A percentile compares a stretch with the other conserved stretches of the same genome.
Evolutionary conservation across 208 protist species (phyloP).

Genomic region (Acanthamoeba culbertsoni): DNA sequence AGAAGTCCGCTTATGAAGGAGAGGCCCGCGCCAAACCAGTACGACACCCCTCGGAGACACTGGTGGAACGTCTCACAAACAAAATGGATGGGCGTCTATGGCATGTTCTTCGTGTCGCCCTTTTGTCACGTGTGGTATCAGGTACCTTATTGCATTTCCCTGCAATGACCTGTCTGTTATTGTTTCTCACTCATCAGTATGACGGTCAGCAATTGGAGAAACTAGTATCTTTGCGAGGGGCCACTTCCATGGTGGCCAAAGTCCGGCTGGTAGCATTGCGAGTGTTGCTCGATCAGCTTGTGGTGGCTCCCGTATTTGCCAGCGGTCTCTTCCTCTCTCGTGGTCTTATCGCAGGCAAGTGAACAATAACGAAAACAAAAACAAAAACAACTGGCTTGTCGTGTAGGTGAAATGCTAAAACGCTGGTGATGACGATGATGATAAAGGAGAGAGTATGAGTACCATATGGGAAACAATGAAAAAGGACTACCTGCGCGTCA

Average conservation of each 20-base stretch:
- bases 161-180: background rate
- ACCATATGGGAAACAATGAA: background rate
- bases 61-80: background rate
- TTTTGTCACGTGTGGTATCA: conserved; percentile 11
- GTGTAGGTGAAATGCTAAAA: too few species aligned
- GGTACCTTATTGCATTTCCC: background rate
- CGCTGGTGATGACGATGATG: background rate
- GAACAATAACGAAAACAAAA: background rate
- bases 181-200: background rate
- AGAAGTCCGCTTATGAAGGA: background rate
- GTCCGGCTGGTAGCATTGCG: background rate
- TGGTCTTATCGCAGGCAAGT: background rate
- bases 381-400: background rate
- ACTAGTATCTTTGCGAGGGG: background rate
- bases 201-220: background rate
- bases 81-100: background rate
- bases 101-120: background rate
- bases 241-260: background rate
- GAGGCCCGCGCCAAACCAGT: background rate
- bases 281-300: background rate
- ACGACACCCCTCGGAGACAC: background rate
- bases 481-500: background rate
- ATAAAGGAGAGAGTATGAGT: background rate
- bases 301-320: background rate
- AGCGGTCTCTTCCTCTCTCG: background rate